Evolutionary conservation across 257 asterid species (phyloP).

Genomic region (Petrea volubilis): DNA sequence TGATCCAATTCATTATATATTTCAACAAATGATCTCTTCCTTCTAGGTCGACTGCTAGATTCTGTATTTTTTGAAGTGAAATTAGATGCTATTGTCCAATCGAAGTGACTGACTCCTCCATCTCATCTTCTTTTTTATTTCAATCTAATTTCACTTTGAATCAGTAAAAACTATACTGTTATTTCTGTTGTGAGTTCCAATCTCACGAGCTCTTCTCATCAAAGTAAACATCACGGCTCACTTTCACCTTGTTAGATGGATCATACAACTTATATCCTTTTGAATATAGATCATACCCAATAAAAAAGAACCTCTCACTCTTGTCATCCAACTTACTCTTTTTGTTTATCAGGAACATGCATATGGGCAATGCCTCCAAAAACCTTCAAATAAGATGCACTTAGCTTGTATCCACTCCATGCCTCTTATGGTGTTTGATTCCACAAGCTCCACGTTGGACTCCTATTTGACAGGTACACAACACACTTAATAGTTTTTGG

Average conservation of each 20-base stretch:
- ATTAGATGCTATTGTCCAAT: no score
- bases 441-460: neutral
- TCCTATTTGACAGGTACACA: neutral
- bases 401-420: neutral
- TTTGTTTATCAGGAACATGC: neutral
- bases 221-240: constrained; percentile 1
- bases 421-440: neutral
- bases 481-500: neutral
- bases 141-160: no score
- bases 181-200: neutral
- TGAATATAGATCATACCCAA: neutral
- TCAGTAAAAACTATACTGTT: no score
- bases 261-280: neutral
- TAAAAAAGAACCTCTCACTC: neutral
- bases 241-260: neutral
- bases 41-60: no score
- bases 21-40: no score
- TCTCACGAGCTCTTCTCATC: neutral
- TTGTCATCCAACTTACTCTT: neutral
- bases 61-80: no score
- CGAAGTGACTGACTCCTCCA: no score
- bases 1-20: no score
- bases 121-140: no score
- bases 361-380: neutral
- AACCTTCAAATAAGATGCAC: neutral